Conservation (phyloP, 352 stramenopile species). For the Plasmopara halstedii region DNA sequence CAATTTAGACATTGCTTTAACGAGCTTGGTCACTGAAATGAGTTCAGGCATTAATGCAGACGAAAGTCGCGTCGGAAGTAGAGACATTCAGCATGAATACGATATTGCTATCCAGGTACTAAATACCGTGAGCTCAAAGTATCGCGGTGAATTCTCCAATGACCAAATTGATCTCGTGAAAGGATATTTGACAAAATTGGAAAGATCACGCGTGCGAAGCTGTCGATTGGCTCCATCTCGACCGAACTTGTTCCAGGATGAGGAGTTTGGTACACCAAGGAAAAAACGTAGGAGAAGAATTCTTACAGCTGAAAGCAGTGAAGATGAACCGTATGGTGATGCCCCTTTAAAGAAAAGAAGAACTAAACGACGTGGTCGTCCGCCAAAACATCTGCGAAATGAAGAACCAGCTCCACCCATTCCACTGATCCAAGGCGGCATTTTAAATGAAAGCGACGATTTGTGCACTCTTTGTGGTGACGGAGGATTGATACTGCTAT, state of each 20-base stretch:
- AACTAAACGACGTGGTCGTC: conserved; percentile 22
- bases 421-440: conserved; percentile 36
- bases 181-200: conserved; percentile 59
- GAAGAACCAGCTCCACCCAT: conserved; percentile 5
- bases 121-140: conserved; percentile 64
- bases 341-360: conserved; percentile 22
- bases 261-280: conserved; percentile 33
- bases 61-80: conserved; percentile 28
- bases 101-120: conserved; percentile 82
- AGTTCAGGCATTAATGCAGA: conserved; percentile 35
- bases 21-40: conserved; percentile 60
- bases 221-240: conserved; percentile 40
- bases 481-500: conserved; percentile 86
- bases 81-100: conserved; percentile 78
- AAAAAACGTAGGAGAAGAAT: conserved; percentile 38
- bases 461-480: conserved; percentile 89
- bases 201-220: conserved; percentile 78
- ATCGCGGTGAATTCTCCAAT: conserved; percentile 71
- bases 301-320: conserved; percentile 22
- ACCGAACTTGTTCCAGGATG: conserved; percentile 25
- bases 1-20: conserved; percentile 77
- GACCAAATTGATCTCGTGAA: conserved; percentile 80
- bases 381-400: conserved; percentile 26
- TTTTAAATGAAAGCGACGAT: conserved; percentile 85
- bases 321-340: conserved; percentile 37